Percentiles rank a stretch among this genome's conserved stretches.
phyloP scores from a whole-genome alignment of 2,329 filamentous ascomycete species.

The Daldinia sp. region DNA sequence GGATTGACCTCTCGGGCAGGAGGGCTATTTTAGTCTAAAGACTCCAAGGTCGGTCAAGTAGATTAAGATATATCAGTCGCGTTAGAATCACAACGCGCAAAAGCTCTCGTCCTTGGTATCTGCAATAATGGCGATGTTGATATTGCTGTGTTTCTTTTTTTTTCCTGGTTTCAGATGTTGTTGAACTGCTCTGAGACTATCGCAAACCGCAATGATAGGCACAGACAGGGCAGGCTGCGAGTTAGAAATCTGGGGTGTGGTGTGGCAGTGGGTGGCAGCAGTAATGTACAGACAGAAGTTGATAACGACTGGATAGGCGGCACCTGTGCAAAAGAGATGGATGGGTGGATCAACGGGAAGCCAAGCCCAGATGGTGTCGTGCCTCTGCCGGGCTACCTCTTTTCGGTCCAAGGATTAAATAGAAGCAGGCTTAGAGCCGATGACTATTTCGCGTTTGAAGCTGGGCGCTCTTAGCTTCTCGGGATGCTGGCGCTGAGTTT shows the following conservation, averaged over 20 bases:
- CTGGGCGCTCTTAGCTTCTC: constrained; percentile 28
- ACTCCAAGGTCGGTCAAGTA: constrained; percentile 7
- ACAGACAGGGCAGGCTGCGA: constrained; percentile 47
- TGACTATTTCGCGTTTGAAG: constrained; percentile 29
- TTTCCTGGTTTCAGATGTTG: constrained; percentile 35
- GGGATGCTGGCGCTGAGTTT: constrained; percentile 32
- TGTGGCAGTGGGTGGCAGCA: constrained; percentile 48
- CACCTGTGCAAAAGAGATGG: constrained; percentile 42
- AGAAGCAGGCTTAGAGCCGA: constrained; percentile 32
- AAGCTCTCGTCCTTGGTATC: constrained; percentile 30
- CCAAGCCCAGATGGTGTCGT: constrained; percentile 45
- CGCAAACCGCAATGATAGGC: constrained; percentile 42
- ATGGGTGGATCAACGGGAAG: constrained; percentile 50
- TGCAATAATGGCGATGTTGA: constrained; percentile 22
- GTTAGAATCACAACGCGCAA: constrained; percentile 21
- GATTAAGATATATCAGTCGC: constrained; percentile 19
- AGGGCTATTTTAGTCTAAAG: constrained; percentile 34
- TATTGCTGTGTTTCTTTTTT: constrained; percentile 22
- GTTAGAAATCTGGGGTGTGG: constrained; percentile 49
- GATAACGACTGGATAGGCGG: constrained; percentile 46
- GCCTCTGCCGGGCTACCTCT: constrained; percentile 40
- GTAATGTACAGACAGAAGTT: constrained; percentile 43
- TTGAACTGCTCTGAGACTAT: constrained; percentile 36
- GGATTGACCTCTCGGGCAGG: constrained; percentile 29
- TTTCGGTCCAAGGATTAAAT: constrained; percentile 31